These are phyloP conservation scores for Lecanoromycetidae sp. DNA, from an alignment of 2,329 filamentous ascomycete genomes.

Conservation along the genomic window DNA sequence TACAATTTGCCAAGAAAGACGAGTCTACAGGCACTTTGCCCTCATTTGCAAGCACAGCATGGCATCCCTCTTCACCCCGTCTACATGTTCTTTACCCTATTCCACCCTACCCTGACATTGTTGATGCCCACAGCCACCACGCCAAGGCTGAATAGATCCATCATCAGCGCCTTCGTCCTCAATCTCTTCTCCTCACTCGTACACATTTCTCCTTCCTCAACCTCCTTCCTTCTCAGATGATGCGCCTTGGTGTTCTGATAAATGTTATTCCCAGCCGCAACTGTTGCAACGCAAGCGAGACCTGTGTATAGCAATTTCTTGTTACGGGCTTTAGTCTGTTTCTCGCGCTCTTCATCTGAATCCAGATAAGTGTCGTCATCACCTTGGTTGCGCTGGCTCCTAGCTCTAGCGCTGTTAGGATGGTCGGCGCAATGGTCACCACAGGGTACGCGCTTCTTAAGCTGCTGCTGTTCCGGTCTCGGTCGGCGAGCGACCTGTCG, in stretches of 20 bases:
- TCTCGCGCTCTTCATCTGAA: background rate
- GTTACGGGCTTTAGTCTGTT: slow-evolving; percentile 5
- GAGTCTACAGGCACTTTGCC: too few relatives aligned
- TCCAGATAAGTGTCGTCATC: background rate
- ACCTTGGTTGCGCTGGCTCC: background rate
- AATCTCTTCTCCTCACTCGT: slow-evolving; percentile 1
- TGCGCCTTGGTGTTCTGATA: slow-evolving; percentile 14
- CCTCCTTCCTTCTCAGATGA: slow-evolving; percentile 1
- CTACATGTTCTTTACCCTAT: slow-evolving; percentile 8
- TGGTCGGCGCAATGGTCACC: background rate
- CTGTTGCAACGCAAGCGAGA: slow-evolving; percentile 12
- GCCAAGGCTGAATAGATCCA: slow-evolving; percentile 11
- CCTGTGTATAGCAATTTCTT: slow-evolving; percentile 10
- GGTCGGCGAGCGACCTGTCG: background rate
- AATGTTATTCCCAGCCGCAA: slow-evolving; percentile 14
- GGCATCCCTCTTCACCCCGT: too few relatives aligned
- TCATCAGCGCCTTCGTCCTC: slow-evolving; percentile 8
- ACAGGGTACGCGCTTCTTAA: background rate
- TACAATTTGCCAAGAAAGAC: too few relatives aligned
- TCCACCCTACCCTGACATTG: slow-evolving; percentile 13
- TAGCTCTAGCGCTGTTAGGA: background rate
- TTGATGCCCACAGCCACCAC: slow-evolving; percentile 12
- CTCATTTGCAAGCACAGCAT: too few relatives aligned
- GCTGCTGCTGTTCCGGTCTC: background rate
- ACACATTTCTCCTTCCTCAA: slow-evolving; percentile 5